Percentiles rank a stretch among this genome's conserved stretches.
Evolutionary conservation across 164 flowering plant species (phyloP).

Genomic region (Annona squamosa): DNA sequence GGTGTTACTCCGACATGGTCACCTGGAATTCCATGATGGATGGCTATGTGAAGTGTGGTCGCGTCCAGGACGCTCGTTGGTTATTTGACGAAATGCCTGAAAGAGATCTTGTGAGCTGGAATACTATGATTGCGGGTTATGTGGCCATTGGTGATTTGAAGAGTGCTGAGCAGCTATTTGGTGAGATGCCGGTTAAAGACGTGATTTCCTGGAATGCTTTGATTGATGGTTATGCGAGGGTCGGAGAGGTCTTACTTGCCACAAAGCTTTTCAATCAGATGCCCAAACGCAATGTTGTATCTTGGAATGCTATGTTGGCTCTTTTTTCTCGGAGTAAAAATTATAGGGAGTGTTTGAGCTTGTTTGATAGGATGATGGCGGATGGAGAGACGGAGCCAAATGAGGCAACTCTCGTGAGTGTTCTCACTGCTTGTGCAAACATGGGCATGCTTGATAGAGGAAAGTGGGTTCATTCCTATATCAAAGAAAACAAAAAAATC

Average conservation of each 20-base stretch:
- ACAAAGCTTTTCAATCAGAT: conserved; percentile 38
- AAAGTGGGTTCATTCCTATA: conserved; percentile 45
- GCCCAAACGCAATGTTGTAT: conserved; percentile 39
- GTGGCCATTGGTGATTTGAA: conserved; percentile 32
- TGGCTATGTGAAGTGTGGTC: conserved; percentile 56
- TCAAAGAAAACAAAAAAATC: conserved; percentile 21
- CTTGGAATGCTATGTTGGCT: conserved; percentile 62
- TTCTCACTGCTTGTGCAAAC: conserved; percentile 53
- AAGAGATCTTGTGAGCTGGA: conserved; percentile 51
- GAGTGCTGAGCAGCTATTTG: conserved; percentile 32
- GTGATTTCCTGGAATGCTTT: conserved; percentile 57
- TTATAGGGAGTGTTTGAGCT: conserved; percentile 33
- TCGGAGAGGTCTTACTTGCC: conserved; percentile 27
- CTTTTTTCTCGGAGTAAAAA: conserved; percentile 34
- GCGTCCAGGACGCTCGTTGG: conserved; percentile 31
- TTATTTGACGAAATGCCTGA: conserved; percentile 46
- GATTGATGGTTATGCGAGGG: conserved; percentile 58
- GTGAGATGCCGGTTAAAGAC: conserved; percentile 36
- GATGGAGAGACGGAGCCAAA: conserved; percentile 38
- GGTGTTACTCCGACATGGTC: conserved; percentile 37
- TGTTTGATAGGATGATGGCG: conserved; percentile 49
- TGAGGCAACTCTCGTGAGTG: conserved; percentile 59
- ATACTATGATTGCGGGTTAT: conserved; percentile 43
- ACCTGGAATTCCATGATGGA: conserved; percentile 59
- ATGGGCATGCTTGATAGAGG: conserved; percentile 48